Evolutionary conservation across 768 basidiomycete genomes (phyloP), one percentile per base, ranked within the genome.

Genomic region (Termitomyces sp.): DNA sequence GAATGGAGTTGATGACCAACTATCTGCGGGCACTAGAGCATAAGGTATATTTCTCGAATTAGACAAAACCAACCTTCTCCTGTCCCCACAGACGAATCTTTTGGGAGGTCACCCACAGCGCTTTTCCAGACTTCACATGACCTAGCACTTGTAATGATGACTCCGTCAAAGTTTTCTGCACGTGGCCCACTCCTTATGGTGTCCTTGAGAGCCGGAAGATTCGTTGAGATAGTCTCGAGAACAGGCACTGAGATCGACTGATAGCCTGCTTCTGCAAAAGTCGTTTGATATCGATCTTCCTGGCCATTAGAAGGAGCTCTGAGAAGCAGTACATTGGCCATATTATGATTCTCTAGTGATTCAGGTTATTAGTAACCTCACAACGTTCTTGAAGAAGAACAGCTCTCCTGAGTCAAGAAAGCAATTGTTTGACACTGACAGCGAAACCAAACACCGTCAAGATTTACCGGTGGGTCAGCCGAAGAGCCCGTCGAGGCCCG

Each of bases 121-220:
- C 65, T 66, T 38, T 68, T 73, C 83, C 89, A 91, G 0, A 88
- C 89, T 47, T 92, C 88, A 59, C 85, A 85, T 0, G 87, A 83
- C 27, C 94, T 76, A 31, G 82, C 85, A 64, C 91, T 93, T 3
- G 93, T 96, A 21, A 95, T 65, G 46, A 95, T 79, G 6, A 92
- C 86, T 5, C 87, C 92, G 7, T 68, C 69, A 56, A 80, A 72
- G 19, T 58, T 62, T 19, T 66, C 59, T 11, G 41, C 23, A 2
- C 23, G 51, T 2, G 81, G 77, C 0, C 80, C 82, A 7, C 56
- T 41, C 1, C 61, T 51, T 17, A 90, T 68, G 49, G 80, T 68
- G 16, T 69, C 60, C 29, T 68, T 65, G 12, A 95, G 77, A 12
- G 56, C 46, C 0, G 75, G 65, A 11, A 80, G 58, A 62, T 90